Base-by-base conservation (phyloP, 495 filamentous ascomycete genomes). In the Aspergillus sclerotiicarbonarius region DNA sequence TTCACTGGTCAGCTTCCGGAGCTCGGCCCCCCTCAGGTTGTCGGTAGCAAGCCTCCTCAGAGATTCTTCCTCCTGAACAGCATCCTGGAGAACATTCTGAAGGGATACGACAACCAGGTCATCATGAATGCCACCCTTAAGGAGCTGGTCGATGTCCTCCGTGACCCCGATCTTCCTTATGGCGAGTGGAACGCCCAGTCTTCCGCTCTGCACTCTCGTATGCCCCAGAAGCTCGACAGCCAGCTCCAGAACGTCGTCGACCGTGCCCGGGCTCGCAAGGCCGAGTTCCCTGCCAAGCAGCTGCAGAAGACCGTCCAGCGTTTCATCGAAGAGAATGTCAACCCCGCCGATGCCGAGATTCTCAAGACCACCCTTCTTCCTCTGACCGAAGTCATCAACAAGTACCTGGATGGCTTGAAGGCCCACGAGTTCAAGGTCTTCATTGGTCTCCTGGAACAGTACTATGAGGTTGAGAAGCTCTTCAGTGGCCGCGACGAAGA, bases 401-500 rank as follows among this genome's bases (percentile, higher is more conserved):
- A 86, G 63, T 98, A 96, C 70, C 63, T 80, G 15, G 92, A 98
- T 53, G 93, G 94, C 33, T 80, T 96, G 63, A 98, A 98, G 78
- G 83, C 84, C 15, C 90, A 96, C 67, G 94, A 98, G 72, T 91
- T 92, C 67, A 79, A 84, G 30, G 85, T 91, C 53, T 93, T 98
- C 77, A 82, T 86, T 53, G 77, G 81, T 33, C 79, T 96, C 15
- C 74, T 98, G 20, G 81, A 90, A 51, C 77, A 88, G 62, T 98
- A 97, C 73, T 87, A 84, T 57, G 84, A 85, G 7, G 82, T 96
- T 19, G 94, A 98, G 77, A 84, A 82, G 55, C 80, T 92, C 18
- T 98, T 98, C 80, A 91, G 90, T 13, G 87, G 87, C 60, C 88
- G 95, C 50, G 95, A 98, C 58, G 94, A 98, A 70, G 94, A 96